Base-by-base conservation (phyloP, 2,329 filamentous ascomycete species). In the Dendryphion nanum region DNA sequence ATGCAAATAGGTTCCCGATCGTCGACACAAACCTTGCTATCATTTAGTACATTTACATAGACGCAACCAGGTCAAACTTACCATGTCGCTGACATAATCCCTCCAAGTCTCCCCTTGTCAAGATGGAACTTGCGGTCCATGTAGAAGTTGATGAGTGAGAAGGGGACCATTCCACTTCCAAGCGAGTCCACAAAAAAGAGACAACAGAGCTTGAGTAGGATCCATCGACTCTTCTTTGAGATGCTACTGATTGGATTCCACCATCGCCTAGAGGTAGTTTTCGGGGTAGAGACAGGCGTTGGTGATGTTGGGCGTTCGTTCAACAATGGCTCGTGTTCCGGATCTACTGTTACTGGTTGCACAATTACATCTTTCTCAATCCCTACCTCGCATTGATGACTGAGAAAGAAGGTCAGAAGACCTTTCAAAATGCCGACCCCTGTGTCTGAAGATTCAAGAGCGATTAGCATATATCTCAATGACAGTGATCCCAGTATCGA, bases 111-210 rank as follows among this genome's bases (percentile, higher is more conserved):
- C 1, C 72, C 70, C 49, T 78, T 74, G 3, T 72, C 64, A 4
- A 79, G 63, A 21, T 66, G 51, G 48, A 81, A 81, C 44, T 79
- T 80, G 31, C 74, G 71, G 50, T 81, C 74, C 59, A 76, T 78
- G 56, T 78, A 80, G 40, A 74, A 79, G 46, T 79, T 74, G 20
- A 68, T 50, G 6, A 63, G 38, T 7, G 65, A 64, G 50, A 64
- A 66, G 13, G 63, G 78, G 4, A 81, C 82, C 58, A 90, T 75
- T 2, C 86, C 85, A 1, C 81, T 83, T 1, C 83, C 84, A 40
- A 89, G 77, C 0, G 81, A 77, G 58, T 89, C 85, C 5, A 89
- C 54, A 1, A 75, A 76, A 50, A 89, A 84, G 2, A 91, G 68
- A 6, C 84, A 63, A 54, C 81, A 85, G 0, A 91, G 70, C 34